Conservation (phyloP, 306 rosid species). For the Vicia villosa region DNA sequence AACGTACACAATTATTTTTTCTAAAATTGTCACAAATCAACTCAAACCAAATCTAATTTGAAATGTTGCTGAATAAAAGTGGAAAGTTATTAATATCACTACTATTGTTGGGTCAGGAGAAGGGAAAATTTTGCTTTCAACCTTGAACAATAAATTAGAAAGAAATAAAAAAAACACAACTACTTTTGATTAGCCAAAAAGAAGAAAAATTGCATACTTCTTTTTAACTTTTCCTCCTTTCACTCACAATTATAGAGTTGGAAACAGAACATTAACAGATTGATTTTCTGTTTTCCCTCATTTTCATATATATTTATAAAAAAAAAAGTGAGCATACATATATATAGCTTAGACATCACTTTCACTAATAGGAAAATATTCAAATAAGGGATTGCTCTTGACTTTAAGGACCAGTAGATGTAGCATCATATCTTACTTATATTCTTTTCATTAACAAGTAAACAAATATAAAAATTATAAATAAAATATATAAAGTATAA, state of each 20-base stretch:
- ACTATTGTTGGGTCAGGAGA: background rate
- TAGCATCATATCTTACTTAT: constrained; percentile 18
- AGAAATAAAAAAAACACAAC: constrained; percentile 13
- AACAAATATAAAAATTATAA: too few species aligned
- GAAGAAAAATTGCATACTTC: constrained; percentile 6
- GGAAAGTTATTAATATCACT: background rate
- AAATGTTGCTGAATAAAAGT: background rate
- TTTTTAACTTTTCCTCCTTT: constrained; percentile 25
- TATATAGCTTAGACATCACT: background rate
- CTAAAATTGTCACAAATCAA: background rate
- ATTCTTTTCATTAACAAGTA: background rate
- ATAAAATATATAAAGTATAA: too few species aligned
- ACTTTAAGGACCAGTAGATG: constrained; percentile 31
- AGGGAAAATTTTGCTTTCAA: constrained; percentile 26
- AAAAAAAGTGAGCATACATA: background rate
- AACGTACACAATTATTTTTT: background rate
- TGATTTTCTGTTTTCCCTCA: background rate
- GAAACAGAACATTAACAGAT: constrained; percentile 11
- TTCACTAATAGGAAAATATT: background rate
- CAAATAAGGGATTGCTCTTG: constrained; percentile 40
- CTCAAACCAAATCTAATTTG: background rate
- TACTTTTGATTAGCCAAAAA: constrained; percentile 35
- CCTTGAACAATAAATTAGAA: constrained; percentile 20
- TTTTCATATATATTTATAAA: constrained; percentile 3
- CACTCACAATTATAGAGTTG: constrained; percentile 17